Evolutionary conservation across 1,284 basidiomycete genomes (phyloP).

Genomic region (Ganoderma leucocontextum): DNA sequence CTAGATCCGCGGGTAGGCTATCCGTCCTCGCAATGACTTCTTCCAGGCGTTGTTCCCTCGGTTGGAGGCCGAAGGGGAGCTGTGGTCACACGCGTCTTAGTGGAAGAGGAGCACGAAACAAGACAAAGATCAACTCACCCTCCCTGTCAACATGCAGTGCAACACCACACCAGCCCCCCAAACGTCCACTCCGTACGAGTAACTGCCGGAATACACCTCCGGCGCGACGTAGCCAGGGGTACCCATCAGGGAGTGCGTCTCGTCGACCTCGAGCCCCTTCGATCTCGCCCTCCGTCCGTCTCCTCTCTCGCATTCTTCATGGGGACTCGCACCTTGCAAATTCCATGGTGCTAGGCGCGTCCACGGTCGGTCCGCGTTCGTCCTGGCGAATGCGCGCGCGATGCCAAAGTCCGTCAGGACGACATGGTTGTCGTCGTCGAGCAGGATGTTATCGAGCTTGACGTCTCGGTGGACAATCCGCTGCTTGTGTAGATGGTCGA

Average conservation of each 20-base stretch:
- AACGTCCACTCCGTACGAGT: constrained; percentile 55
- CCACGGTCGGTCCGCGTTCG: constrained; percentile 38
- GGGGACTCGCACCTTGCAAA: constrained; percentile 35
- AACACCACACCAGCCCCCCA: constrained; percentile 62
- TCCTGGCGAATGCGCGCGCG: constrained; percentile 56
- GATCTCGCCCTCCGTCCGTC: neutral
- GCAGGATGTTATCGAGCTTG: constrained; percentile 71
- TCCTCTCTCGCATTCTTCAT: neutral
- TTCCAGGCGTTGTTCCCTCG: constrained; percentile 27
- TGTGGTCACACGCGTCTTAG: constrained; percentile 19
- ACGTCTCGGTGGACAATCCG: constrained; percentile 45
- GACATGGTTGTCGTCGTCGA: constrained; percentile 69
- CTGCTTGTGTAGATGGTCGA: constrained; percentile 54
- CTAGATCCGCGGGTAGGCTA: constrained; percentile 23
- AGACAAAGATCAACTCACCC: constrained; percentile 22
- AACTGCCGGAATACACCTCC: constrained; percentile 57
- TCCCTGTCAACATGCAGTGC: constrained; percentile 64
- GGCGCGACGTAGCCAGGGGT: constrained; percentile 67
- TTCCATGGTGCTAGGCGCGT: constrained; percentile 36
- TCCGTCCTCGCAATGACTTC: constrained; percentile 33
- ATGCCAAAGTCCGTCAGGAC: constrained; percentile 75
- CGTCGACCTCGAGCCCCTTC: constrained; percentile 18
- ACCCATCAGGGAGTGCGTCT: constrained; percentile 33
- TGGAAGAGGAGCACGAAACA: too few species aligned
- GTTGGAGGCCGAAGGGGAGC: constrained; percentile 36